Conservation (phyloP, 768 basidiomycete genomes). For the Lactarius sp. region DNA sequence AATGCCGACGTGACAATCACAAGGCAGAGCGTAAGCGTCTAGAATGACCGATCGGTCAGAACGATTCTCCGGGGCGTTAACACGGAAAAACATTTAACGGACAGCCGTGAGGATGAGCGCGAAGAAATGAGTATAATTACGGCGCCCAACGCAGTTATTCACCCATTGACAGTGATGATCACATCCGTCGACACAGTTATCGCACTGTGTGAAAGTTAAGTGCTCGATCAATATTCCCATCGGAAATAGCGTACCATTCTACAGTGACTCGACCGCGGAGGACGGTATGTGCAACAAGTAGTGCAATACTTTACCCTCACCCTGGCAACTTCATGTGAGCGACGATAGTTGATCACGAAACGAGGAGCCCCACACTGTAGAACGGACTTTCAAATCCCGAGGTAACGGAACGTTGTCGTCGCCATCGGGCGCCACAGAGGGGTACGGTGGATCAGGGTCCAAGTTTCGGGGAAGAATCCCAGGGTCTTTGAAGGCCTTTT, state of each 20-base stretch:
- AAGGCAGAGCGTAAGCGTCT: conserved; percentile 72
- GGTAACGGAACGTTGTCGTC: conserved; percentile 63
- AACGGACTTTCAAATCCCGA: conserved; percentile 73
- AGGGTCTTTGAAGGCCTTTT: conserved; percentile 71
- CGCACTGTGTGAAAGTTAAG: conserved; percentile 52
- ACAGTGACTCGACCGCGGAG: conserved; percentile 93
- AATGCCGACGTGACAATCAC: conserved; percentile 80
- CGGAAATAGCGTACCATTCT: conserved; percentile 57
- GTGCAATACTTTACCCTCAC: conserved; percentile 92
- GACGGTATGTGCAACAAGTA: conserved; percentile 89
- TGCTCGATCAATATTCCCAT: not conserved
- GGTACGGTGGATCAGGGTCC: conserved; percentile 81
- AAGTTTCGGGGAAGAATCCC: conserved; percentile 87
- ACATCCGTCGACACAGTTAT: conserved; percentile 95
- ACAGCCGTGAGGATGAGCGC: conserved; percentile 74
- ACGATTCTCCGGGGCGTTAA: conserved; percentile 4
- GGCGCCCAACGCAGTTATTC: conserved; percentile 92
- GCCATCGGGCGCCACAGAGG: conserved; percentile 57
- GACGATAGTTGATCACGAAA: not conserved
- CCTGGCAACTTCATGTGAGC: conserved; percentile 37
- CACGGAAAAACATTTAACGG: conserved; percentile 33
- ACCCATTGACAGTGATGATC: conserved; percentile 92
- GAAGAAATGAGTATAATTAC: conserved; percentile 94
- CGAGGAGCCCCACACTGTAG: conserved; percentile 57
- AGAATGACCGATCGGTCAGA: conserved; percentile 21